Evolutionary conservation across 306 rosid genomes (phyloP).

Genomic region (Dryas alaskensis): DNA sequence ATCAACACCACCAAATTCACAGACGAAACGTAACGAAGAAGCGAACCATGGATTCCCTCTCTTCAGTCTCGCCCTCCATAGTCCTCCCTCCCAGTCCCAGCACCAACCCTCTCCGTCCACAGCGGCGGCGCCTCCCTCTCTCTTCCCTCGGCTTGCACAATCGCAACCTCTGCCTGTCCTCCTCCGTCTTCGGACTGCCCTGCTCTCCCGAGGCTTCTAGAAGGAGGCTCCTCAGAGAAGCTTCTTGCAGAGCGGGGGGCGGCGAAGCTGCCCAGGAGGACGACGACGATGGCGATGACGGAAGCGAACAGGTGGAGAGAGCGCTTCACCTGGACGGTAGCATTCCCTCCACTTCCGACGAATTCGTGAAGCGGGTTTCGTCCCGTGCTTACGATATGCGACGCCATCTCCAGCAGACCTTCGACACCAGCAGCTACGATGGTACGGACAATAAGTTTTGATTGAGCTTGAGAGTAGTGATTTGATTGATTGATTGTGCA

Average conservation of each 20-base stretch:
- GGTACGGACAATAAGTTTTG: conserved; percentile 36
- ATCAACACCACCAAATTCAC: not conserved
- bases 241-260: conserved; percentile 38
- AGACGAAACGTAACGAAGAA: not conserved
- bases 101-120: conserved; percentile 37
- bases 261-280: conserved; percentile 20
- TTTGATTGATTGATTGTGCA: not conserved
- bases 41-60: conserved; percentile 71
- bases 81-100: conserved; percentile 67
- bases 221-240: conserved; percentile 9
- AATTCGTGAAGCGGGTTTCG: conserved; percentile 77
- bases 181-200: conserved; percentile 9
- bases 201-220: conserved; percentile 21
- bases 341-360: conserved; percentile 74
- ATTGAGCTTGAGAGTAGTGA: not conserved
- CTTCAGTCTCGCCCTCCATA: conserved; percentile 67
- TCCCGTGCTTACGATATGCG: conserved; percentile 97
- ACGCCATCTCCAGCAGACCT: conserved; percentile 73
- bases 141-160: conserved; percentile 21
- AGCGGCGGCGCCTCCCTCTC: conserved; percentile 29
- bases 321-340: conserved; percentile 80
- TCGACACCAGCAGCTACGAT: conserved; percentile 87
- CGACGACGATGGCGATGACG: conserved; percentile 21
- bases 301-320: conserved; percentile 55
- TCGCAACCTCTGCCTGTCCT: conserved; percentile 25